A percentile compares a stretch with the other conserved stretches of the same genome.
Conservation (phyloP, 768 basidiomycete species). For the Pulveroboletus sp. region DNA sequence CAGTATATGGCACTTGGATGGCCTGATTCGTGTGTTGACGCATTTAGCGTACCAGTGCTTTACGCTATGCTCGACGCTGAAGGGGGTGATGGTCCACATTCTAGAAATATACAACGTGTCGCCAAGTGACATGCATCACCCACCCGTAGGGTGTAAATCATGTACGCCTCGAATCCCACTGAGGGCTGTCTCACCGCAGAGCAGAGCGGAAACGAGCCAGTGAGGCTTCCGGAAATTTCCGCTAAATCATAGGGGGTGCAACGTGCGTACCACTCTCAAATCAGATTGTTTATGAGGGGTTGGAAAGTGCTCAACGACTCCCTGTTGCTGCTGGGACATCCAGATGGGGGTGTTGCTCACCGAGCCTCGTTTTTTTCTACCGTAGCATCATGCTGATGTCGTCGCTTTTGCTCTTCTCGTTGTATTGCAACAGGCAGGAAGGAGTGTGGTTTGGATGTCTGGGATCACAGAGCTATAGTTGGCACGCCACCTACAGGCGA, state of each 20-base stretch:
- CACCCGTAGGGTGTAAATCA: slow-evolving; percentile 21
- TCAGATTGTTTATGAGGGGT: slow-evolving; percentile 21
- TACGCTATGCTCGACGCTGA: slow-evolving; percentile 15
- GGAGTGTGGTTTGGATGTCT: slow-evolving; percentile 20
- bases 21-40: slow-evolving; percentile 17
- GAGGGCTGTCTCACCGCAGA: slow-evolving; percentile 20
- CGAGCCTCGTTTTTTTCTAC: slow-evolving; percentile 21
- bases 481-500: slow-evolving; percentile 27
- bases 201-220: slow-evolving; percentile 18
- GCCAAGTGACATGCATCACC: slow-evolving; percentile 22
- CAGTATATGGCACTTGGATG: slow-evolving; percentile 12
- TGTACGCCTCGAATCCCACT: slow-evolving; percentile 17
- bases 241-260: slow-evolving; percentile 17
- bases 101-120: slow-evolving; percentile 28
- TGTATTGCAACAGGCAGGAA: slow-evolving; percentile 24
- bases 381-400: slow-evolving; percentile 28
- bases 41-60: slow-evolving; percentile 18
- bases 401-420: slow-evolving; percentile 24
- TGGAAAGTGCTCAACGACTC: slow-evolving; percentile 13
- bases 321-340: slow-evolving; percentile 4
- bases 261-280: slow-evolving; percentile 19
- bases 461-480: slow-evolving; percentile 17
- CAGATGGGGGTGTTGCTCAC: slow-evolving; percentile 20
- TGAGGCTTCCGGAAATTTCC: slow-evolving; percentile 20
- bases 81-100: slow-evolving; percentile 11